A percentile compares a stretch with the other conserved stretches of the same genome.
Evolutionary conservation across 2,329 filamentous ascomycete genomes (phyloP).

Genomic region (Talaromyces amestolkiae): DNA sequence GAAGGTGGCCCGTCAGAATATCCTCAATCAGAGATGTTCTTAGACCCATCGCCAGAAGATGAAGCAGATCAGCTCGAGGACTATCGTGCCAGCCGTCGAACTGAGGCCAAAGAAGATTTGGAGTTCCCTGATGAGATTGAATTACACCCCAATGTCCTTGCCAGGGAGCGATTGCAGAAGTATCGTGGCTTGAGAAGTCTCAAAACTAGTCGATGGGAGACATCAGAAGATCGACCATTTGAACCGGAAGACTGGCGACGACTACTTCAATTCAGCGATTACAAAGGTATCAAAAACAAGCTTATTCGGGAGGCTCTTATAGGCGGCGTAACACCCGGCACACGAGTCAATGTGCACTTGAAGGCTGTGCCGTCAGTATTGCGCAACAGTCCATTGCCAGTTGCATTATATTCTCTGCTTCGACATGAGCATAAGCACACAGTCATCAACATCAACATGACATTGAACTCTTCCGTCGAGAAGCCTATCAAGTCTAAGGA

Average conservation of each 20-base stretch:
- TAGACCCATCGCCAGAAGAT: constrained; percentile 75
- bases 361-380: constrained; percentile 56
- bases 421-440: constrained; percentile 94
- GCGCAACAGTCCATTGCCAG: constrained; percentile 55
- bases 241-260: constrained; percentile 89
- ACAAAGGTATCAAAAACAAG: constrained; percentile 75
- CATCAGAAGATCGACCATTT: constrained; percentile 77
- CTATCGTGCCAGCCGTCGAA: constrained; percentile 73
- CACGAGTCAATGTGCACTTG: constrained; percentile 76
- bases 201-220: constrained; percentile 83
- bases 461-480: constrained; percentile 72
- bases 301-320: constrained; percentile 77
- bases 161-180: constrained; percentile 76
- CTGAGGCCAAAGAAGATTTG: constrained; percentile 82
- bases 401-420: constrained; percentile 80
- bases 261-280: constrained; percentile 83
- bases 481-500: constrained; percentile 85
- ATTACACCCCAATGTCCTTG: constrained; percentile 79
- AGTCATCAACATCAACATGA: constrained; percentile 84
- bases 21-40: constrained; percentile 87
- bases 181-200: constrained; percentile 93
- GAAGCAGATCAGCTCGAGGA: constrained; percentile 78
- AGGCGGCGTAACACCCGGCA: constrained; percentile 83
- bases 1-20: constrained; percentile 85
- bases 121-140: constrained; percentile 99